Conservation (phyloP, 495 filamentous ascomycete genomes). For the Trichoderma orchidacearum region DNA sequence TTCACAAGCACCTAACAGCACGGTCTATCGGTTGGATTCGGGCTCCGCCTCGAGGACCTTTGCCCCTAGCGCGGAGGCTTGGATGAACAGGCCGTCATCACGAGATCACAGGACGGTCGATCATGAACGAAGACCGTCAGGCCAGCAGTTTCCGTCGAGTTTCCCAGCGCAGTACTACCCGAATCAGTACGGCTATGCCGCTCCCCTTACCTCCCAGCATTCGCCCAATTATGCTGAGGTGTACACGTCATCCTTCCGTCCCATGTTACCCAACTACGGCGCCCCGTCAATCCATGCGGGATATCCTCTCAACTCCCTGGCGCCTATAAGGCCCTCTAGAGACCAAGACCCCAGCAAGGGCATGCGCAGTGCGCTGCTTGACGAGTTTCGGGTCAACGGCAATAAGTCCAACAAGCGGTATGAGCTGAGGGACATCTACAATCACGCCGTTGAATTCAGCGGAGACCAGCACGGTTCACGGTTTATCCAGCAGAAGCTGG, state of each 20-base stretch:
- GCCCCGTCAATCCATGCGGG: neutral
- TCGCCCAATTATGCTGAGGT: neutral
- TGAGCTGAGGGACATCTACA: slow-evolving; percentile 85
- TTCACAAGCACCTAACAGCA: neutral
- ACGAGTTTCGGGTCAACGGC: slow-evolving; percentile 63
- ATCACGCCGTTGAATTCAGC: slow-evolving; percentile 84
- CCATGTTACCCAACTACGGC: neutral
- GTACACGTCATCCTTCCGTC: neutral
- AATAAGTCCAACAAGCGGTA: slow-evolving; percentile 63
- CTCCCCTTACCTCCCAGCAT: neutral
- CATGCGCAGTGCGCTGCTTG: slow-evolving; percentile 56
- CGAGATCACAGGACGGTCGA: neutral
- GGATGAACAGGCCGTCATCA: neutral
- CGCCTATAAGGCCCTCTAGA: slow-evolving; percentile 19
- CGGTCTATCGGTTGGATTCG: neutral
- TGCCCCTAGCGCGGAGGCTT: neutral
- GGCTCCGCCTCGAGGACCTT: neutral
- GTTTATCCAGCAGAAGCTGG: slow-evolving; percentile 90
- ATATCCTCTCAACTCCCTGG: neutral
- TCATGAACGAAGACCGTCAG: neutral
- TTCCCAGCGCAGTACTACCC: neutral
- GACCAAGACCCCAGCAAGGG: slow-evolving; percentile 53
- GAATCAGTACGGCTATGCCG: neutral
- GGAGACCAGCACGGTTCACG: slow-evolving; percentile 93
- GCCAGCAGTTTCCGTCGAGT: neutral